phyloP scores from a whole-genome alignment of 2,329 filamentous ascomycete genomes.

The Ceratocystis ficicola region DNA sequence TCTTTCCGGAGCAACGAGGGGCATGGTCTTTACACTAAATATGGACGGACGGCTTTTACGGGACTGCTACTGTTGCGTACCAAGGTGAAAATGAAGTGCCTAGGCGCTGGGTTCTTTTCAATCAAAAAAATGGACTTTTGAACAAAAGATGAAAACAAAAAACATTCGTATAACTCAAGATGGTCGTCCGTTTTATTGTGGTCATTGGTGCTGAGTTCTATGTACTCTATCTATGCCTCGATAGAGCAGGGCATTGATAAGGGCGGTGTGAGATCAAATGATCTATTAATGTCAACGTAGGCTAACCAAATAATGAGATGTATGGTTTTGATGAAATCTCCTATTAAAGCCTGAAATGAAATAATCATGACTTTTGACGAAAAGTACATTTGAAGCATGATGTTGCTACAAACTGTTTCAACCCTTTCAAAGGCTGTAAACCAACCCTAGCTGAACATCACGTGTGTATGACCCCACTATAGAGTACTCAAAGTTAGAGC shows the following conservation, averaged over 20 bases:
- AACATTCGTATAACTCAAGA: slow-evolving; percentile 15
- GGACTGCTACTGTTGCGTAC: slow-evolving; percentile 19
- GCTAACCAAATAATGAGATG: too few species aligned
- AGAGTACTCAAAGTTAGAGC: neutral
- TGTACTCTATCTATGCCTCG: neutral
- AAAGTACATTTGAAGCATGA: too few species aligned
- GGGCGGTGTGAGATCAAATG: too few species aligned
- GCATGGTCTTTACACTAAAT: slow-evolving; percentile 31
- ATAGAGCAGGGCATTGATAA: neutral
- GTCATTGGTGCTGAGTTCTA: neutral
- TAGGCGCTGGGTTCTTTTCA: slow-evolving; percentile 22
- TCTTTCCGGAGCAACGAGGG: slow-evolving; percentile 34
- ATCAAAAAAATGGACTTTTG: slow-evolving; percentile 23
- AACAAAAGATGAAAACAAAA: slow-evolving; percentile 21
- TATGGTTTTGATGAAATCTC: too few species aligned
- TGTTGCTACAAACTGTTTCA: too few species aligned
- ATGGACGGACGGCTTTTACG: slow-evolving; percentile 24
- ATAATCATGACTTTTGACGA: too few species aligned
- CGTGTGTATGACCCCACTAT: neutral
- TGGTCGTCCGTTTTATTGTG: neutral
- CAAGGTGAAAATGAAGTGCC: slow-evolving; percentile 22
- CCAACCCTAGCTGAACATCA: too few species aligned
- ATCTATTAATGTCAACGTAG: too few species aligned
- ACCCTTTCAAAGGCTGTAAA: too few species aligned
- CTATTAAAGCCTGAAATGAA: too few species aligned